Conservation (phyloP, 2,329 filamentous ascomycete genomes). For the Epicoccum nigrum region DNA sequence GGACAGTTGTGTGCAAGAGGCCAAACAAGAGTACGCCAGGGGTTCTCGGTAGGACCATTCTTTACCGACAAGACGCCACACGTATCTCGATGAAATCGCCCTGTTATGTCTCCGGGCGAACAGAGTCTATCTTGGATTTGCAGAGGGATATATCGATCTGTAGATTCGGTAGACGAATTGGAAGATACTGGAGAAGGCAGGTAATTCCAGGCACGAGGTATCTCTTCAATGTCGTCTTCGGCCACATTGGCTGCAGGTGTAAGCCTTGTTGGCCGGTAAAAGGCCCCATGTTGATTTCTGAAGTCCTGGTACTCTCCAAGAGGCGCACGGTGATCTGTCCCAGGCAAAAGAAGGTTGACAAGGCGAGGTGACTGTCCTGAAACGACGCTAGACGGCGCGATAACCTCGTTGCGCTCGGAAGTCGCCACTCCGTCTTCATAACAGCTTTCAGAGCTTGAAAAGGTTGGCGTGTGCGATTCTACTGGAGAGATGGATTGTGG, state of each 20-base stretch:
- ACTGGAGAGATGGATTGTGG: conserved; percentile 37
- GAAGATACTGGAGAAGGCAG: conserved; percentile 46
- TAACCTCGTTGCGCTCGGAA: conserved; percentile 32
- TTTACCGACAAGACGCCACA: conserved; percentile 75
- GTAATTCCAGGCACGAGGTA: too few relatives aligned
- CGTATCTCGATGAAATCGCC: conserved; percentile 69
- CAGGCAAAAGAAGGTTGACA: conserved; percentile 56
- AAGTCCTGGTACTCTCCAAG: conserved; percentile 47
- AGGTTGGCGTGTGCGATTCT: conserved; percentile 42
- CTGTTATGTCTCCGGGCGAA: conserved; percentile 66
- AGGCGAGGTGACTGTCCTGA: conserved; percentile 57
- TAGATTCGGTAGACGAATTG: conserved; percentile 41
- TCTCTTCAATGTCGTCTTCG: conserved; percentile 62
- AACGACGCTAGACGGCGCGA: conserved; percentile 44
- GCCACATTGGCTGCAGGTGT: conserved; percentile 37
- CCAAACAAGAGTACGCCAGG: conserved; percentile 74
- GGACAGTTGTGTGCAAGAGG: conserved; percentile 68
- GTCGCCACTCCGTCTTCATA: conserved; percentile 46
- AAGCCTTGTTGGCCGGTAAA: conserved; percentile 41
- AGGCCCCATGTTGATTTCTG: conserved; percentile 42
- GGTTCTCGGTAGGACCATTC: conserved; percentile 71
- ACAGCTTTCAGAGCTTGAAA: conserved; percentile 45
- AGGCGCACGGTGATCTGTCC: conserved; percentile 54
- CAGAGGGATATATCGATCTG: conserved; percentile 37
- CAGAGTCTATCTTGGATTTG: conserved; percentile 57